A percentile compares a stretch with the other conserved stretches of the same genome.
Conservation (phyloP, 306 rosid genomes). For the Quercus mongolica region DNA sequence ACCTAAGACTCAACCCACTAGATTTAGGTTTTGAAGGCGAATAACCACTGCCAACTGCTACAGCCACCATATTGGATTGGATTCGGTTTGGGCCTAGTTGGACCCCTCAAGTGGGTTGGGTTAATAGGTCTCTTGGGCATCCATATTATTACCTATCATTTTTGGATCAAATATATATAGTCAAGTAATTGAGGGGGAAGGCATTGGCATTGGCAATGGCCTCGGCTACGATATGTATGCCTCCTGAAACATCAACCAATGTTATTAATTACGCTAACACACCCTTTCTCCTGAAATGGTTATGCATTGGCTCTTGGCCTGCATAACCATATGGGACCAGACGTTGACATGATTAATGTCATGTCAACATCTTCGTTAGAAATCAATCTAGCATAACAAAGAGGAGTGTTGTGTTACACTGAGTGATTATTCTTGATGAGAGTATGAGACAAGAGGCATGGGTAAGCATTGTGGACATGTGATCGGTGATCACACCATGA, state of each 20-base stretch:
- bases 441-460: too few species aligned
- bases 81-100: too few species aligned
- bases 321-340: background rate
- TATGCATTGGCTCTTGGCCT: background rate
- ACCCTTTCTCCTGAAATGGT: background rate
- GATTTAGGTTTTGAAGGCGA: too few species aligned
- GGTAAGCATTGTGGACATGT: too few species aligned
- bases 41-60: too few species aligned
- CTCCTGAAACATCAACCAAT: slow-evolving; percentile 17
- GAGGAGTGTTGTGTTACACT: too few species aligned
- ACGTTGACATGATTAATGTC: background rate
- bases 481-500: too few species aligned
- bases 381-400: background rate
- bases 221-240: slow-evolving; percentile 20
- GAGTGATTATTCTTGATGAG: too few species aligned
- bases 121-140: too few species aligned
- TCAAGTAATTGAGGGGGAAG: slow-evolving; percentile 7
- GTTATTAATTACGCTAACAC: slow-evolving; percentile 13
- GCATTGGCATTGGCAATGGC: background rate
- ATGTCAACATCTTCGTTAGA: background rate
- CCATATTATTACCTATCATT: background rate
- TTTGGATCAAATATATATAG: slow-evolving; percentile 13
- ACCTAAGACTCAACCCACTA: too few species aligned
- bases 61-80: too few species aligned
- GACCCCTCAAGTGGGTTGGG: too few species aligned